Base-by-base conservation (phyloP, 2,329 filamentous ascomycete genomes). In the Pyrenophora tritici-repentis region DNA sequence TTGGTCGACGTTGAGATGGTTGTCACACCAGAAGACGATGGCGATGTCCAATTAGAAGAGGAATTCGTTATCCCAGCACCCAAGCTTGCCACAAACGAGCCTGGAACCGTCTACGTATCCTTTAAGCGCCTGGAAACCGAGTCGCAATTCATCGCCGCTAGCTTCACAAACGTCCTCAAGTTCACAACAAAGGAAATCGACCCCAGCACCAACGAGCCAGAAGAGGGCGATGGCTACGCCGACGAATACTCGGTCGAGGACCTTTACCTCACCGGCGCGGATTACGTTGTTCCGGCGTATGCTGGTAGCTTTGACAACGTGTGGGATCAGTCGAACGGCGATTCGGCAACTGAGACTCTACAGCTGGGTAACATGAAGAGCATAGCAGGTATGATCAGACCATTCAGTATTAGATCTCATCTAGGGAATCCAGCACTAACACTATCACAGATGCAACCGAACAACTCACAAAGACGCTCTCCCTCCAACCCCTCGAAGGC, bases 111-210 rank as follows among this genome's bases (percentile, higher is more conserved):
- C 34, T 99, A 97, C 70, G 94, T 97, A 34, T 91, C 91, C 2
- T 97, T 99, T 81, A 90, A 88, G 77, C 94, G 95, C 74, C 77
- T 85, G 22, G 84, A 82, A 52, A 91, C 90, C 49, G 89, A 91
- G 65, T 81, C 79, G 36, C 83, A 87, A n/a, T 87, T 95, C 73
- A 86, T 91, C 4, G 81, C 89, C 17, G 86, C 88, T 44, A 89
- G 85, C 35, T 96, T 99, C 75, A 91, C 90, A 61, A 99, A 97
- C 75, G 80, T 90, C 33, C 87, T 99, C 71, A 97, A 94, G 76
- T 99, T 99, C 74, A 97, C 91, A 14, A 94, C 88, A 80, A 97
- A 97, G 78, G 94, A 99, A 76, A 94, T 99, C 61, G 94, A 99
- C 67, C 94, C 94, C 5, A 89, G 89, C 20, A 96, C 90, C n/a